Evolutionary conservation across 2,329 filamentous ascomycete genomes (phyloP), one percentile per base, ranked within the genome.

Genomic region (Fusarium staphyleae): DNA sequence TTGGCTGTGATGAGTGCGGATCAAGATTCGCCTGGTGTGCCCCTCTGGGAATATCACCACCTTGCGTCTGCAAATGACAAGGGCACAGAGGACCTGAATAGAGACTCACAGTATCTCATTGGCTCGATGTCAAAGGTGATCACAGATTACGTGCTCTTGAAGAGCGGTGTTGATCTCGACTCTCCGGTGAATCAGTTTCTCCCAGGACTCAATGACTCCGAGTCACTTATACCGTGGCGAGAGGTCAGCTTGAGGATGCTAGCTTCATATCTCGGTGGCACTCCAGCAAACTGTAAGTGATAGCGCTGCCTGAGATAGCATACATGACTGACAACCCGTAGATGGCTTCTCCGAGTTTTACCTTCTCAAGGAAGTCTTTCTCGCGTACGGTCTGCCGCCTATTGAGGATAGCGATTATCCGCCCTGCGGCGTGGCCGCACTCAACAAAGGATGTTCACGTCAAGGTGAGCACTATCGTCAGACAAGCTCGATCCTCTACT

Each of bases 21-120:
- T 14, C 70, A 74, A 22, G 26, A 54, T 0, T 50, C 68, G 5
- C 47, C 66, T 7, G 49, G 55, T 4, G 50, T 65, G 2, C 70
- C 72, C 2, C 19, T 77, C 6, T 79, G 75, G 75, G 72, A 78
- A 46, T 76, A 75, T 40, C 75, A 78, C 36, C 74, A 78, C 40
- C 67, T 74, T 1, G 69, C 70, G 3, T 46, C 65, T 2, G 60
- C 45, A 4, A 77, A 75, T 19, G 57, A 65, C 5, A 65, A 69
- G n/a, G 74, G 74, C 15, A 74, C 74, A 0, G 63, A 66, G 19
- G 8, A 63, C 1, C 32, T 75, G 1, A 55, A 70, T 15, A 64
- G 69, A 0, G 63, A 75, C 47, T 75, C 74, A 0, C 74, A 78
- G 57, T 78, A 77, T 33, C 65, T 77, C 3, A 70, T 78, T 26